Percentiles rank a stretch among this genome's conserved stretches.
These are phyloP conservation scores for Amanita fuliginea DNA, from an alignment of 768 basidiomycete species.

Conservation along the genomic window DNA sequence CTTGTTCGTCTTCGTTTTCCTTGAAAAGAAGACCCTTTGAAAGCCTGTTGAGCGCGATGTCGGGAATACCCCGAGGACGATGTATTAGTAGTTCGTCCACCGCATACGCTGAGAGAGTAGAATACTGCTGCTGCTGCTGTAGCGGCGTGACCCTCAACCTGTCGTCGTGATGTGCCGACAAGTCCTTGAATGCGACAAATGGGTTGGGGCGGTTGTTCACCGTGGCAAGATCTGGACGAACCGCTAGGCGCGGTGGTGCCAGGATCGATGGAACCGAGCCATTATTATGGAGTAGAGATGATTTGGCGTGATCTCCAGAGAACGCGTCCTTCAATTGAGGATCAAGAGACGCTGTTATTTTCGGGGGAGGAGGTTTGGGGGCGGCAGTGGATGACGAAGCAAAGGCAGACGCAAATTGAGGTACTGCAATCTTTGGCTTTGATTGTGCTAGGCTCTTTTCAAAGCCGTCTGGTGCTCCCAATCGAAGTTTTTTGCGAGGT, in stretches of 20 bases:
- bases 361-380: background rate
- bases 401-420: constrained; percentile 3
- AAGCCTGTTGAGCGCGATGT: background rate
- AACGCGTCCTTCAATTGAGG: background rate
- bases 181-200: background rate
- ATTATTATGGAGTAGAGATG: no score
- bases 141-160: no score
- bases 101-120: background rate
- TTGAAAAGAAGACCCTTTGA: no score
- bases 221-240: background rate
- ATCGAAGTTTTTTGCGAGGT: constrained; percentile 4
- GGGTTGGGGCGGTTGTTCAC: background rate
- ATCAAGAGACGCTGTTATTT: background rate
- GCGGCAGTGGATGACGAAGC: background rate
- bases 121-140: background rate
- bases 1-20: background rate
- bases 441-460: background rate
- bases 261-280: background rate
- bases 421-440: background rate
- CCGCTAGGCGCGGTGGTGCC: background rate
- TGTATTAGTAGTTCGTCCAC: background rate
- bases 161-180: no score
- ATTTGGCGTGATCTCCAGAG: background rate
- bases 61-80: no score
- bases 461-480: constrained; percentile 3